Conservation (phyloP, 345 rosid species). For the Salix viminalis region DNA sequence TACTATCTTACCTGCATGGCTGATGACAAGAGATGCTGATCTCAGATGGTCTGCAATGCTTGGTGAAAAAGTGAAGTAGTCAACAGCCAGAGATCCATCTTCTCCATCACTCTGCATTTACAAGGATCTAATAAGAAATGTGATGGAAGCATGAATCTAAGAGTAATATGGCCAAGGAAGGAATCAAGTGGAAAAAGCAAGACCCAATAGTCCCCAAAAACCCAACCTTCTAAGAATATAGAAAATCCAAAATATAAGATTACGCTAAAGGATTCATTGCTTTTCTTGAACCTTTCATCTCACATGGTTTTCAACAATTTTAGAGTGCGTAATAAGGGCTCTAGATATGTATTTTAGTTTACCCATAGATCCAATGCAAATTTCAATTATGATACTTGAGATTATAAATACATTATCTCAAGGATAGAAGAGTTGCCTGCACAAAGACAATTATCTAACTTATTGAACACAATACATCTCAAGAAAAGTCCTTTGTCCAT, state of each 20-base stretch:
- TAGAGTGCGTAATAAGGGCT: background rate
- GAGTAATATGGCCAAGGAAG: background rate
- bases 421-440: background rate
- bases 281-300: background rate
- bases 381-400: background rate
- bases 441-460: background rate
- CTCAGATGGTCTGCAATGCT: conserved; percentile 76
- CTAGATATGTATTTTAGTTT: background rate
- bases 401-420: background rate
- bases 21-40: conserved; percentile 85
- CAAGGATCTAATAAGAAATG: background rate
- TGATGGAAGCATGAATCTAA: background rate
- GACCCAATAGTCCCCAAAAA: background rate
- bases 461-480: background rate
- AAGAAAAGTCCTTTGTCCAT: background rate
- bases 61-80: conserved; percentile 83
- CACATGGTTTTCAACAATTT: too few relatives aligned
- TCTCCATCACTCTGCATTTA: conserved; percentile 34
- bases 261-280: background rate
- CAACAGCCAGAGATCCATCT: conserved; percentile 64
- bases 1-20: conserved; percentile 65
- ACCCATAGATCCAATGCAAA: background rate
- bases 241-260: background rate
- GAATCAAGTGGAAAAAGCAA: background rate
- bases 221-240: background rate